phyloP scores from a whole-genome alignment of 441 rosid genomes.

The Erodium trifolium region DNA sequence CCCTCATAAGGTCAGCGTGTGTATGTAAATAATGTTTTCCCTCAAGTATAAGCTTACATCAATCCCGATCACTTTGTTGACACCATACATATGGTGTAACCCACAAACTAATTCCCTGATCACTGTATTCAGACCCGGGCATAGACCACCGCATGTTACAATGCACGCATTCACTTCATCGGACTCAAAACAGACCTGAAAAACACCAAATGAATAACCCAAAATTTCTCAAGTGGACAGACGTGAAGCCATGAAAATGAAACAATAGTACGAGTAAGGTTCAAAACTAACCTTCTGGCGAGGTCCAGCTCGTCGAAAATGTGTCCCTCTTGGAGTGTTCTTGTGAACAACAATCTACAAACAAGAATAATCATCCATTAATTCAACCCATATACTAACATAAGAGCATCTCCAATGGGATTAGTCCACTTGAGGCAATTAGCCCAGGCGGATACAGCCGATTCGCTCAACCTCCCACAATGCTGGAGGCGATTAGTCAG shows the following conservation, averaged over 20 bases:
- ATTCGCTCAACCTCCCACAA: too few relatives aligned
- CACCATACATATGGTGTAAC: constrained; percentile 80
- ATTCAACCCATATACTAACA: too few relatives aligned
- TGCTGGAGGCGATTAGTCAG: too few relatives aligned
- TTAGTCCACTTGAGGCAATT: too few relatives aligned
- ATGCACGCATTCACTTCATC: constrained; percentile 90
- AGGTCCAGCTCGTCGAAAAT: constrained; percentile 94
- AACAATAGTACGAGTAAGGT: background rate
- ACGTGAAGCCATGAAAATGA: background rate
- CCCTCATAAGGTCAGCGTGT: too few relatives aligned
- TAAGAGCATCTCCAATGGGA: too few relatives aligned
- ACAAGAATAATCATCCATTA: background rate
- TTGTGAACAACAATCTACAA: constrained; percentile 76
- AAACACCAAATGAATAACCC: constrained; percentile 1
- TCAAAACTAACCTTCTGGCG: constrained; percentile 57
- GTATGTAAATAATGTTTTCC: too few relatives aligned
- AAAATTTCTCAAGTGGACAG: too few relatives aligned
- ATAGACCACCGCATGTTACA: constrained; percentile 93
- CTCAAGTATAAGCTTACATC: constrained; percentile 44
- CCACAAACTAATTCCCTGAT: constrained; percentile 83
- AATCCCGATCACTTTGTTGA: constrained; percentile 69
- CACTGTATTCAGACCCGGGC: constrained; percentile 95
- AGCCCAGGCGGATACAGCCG: too few relatives aligned
- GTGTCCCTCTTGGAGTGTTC: constrained; percentile 65
- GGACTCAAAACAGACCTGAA: constrained; percentile 67